These are phyloP conservation scores for Euphrasia confusa DNA, from an alignment of 257 asterid species.

Conservation along the genomic window DNA sequence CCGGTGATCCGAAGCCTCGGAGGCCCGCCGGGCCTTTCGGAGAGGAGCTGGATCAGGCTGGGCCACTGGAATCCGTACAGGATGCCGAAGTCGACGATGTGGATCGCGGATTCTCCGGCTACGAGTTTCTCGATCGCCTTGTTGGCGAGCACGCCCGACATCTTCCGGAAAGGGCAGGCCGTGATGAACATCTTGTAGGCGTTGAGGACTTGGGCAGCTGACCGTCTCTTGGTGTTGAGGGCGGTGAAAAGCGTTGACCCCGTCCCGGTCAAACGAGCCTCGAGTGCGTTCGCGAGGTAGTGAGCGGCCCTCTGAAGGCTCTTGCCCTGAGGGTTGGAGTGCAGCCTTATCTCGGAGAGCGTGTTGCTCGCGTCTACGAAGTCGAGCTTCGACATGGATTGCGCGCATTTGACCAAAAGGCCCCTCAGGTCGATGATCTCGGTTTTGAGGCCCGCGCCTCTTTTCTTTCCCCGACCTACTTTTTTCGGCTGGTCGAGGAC, in stretches of 20 bases:
- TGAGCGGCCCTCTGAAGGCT: conserved; percentile 41
- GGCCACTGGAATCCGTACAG: conserved; percentile 60
- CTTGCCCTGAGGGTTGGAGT: conserved; percentile 43
- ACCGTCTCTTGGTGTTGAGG: conserved; percentile 23
- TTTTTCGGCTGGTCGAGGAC: neutral
- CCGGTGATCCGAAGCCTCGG: conserved; percentile 54
- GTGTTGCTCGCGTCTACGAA: conserved; percentile 24
- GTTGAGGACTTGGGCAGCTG: conserved; percentile 40
- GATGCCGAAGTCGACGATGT: conserved; percentile 44
- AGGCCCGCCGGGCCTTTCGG: conserved; percentile 41
- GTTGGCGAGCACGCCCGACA: conserved; percentile 42
- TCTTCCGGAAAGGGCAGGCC: conserved; percentile 41
- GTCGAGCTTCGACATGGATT: conserved; percentile 38
- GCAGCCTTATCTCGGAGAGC: conserved; percentile 30
- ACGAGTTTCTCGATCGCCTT: conserved; percentile 37
- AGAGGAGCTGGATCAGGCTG: conserved; percentile 38
- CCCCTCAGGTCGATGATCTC: conserved; percentile 41
- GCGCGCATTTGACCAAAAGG: conserved; percentile 43
- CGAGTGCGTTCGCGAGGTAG: conserved; percentile 44
- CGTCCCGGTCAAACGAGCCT: conserved; percentile 46
- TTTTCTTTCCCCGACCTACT: conserved; percentile 13
- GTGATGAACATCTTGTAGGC: conserved; percentile 37
- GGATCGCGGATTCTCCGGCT: conserved; percentile 24
- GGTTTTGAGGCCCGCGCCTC: neutral
- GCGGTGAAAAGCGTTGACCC: conserved; percentile 25